phyloP scores from a whole-genome alignment of 306 rosid species.

The Vigna nakashimae region DNA sequence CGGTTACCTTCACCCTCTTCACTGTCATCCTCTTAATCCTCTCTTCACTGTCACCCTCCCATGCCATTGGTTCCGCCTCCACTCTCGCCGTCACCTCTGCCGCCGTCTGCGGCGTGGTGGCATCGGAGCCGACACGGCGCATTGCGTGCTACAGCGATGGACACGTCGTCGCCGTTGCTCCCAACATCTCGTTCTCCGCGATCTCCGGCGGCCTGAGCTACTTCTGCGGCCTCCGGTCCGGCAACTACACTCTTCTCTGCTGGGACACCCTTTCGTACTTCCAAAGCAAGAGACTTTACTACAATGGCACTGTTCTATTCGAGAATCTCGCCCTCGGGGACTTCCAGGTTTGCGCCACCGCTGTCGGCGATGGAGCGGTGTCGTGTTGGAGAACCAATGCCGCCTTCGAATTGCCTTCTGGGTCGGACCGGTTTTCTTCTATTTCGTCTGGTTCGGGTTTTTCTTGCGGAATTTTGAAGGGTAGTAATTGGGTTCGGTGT shows the following conservation, averaged over 20 bases:
- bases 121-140: constrained; percentile 51
- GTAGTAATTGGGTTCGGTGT: constrained; percentile 53
- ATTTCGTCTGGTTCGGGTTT: constrained; percentile 87
- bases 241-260: constrained; percentile 73
- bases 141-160: constrained; percentile 72
- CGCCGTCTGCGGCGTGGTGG: constrained; percentile 78
- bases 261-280: constrained; percentile 63
- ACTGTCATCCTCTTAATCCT: constrained; percentile 34
- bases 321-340: constrained; percentile 78
- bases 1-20: constrained; percentile 13
- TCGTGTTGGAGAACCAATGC: constrained; percentile 66
- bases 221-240: constrained; percentile 85
- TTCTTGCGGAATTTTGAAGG: constrained; percentile 73
- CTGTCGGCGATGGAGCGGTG: constrained; percentile 52
- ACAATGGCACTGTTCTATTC: constrained; percentile 51
- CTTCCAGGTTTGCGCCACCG: constrained; percentile 73
- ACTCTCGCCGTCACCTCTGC: constrained; percentile 73
- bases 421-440: constrained; percentile 52
- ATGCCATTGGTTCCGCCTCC: constrained; percentile 79
- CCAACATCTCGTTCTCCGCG: constrained; percentile 65
- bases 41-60: constrained; percentile 7
- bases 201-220: constrained; percentile 75
- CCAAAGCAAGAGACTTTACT: constrained; percentile 54
- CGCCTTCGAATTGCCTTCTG: constrained; percentile 38
- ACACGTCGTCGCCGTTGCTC: constrained; percentile 41